Conservation (phyloP, 2,329 filamentous ascomycete genomes). For the Akanthomyces dipterigenus region DNA sequence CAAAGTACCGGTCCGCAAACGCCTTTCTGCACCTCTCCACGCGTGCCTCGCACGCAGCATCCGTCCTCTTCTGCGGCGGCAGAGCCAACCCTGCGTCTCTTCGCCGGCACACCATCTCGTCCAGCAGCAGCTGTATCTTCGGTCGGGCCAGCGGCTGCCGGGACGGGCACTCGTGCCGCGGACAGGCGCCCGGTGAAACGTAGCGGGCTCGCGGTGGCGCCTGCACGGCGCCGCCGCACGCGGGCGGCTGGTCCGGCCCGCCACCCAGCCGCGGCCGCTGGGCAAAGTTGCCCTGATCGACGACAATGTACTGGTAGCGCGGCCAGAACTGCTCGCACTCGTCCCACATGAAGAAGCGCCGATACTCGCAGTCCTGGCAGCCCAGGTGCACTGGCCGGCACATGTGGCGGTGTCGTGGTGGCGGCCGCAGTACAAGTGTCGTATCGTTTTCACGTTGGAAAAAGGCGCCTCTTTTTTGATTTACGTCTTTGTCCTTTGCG, state of each 20-base stretch:
- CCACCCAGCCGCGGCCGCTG: not conserved
- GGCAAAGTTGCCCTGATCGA: not conserved
- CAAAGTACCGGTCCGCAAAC: not conserved
- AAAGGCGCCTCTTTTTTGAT: not conserved
- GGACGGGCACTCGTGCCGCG: not conserved
- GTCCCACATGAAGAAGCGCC: conserved; percentile 7
- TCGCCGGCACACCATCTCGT: not conserved
- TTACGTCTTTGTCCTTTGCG: not conserved
- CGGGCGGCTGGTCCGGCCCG: not conserved
- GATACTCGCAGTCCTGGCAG: conserved; percentile 1
- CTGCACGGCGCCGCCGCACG: not conserved
- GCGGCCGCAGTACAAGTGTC: no score
- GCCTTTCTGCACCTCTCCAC: not conserved
- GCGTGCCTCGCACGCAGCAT: not conserved
- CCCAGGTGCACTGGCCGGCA: not conserved
- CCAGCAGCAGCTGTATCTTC: not conserved
- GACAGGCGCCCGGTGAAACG: not conserved
- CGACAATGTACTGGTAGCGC: conserved; percentile 7
- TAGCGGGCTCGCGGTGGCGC: not conserved
- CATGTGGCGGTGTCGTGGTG: not conserved
- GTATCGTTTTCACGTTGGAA: no score
- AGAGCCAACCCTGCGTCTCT: no score
- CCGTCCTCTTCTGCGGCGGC: no score
- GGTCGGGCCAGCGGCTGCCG: not conserved
- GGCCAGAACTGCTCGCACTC: conserved; percentile 1